phyloP scores from a whole-genome alignment of 305 asterid genomes.

The Stenogyne calaminthoides region DNA sequence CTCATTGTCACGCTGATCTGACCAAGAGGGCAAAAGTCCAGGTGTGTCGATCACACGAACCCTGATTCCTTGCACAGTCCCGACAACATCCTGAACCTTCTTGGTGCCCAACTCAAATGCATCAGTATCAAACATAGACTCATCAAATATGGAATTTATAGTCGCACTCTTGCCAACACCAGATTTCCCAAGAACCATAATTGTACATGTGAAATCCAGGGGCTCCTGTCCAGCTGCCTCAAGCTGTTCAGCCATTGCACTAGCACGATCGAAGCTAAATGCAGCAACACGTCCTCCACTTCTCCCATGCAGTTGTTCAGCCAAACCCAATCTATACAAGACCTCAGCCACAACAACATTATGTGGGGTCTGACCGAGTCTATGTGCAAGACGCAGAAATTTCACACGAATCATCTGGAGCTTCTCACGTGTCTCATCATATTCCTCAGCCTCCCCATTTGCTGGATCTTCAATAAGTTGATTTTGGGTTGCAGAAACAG shows the following conservation, averaged over 20 bases:
- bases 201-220: constrained; percentile 93
- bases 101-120: constrained; percentile 87
- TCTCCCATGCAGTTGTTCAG: constrained; percentile 94
- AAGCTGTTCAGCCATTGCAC: constrained; percentile 97
- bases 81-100: constrained; percentile 96
- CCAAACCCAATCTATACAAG: constrained; percentile 89
- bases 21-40: constrained; percentile 92
- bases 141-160: constrained; percentile 92
- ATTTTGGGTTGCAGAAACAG: constrained; percentile 58
- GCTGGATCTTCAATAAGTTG: constrained; percentile 77
- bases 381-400: constrained; percentile 89
- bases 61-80: constrained; percentile 94
- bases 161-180: constrained; percentile 99
- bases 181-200: constrained; percentile 96
- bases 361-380: constrained; percentile 98
- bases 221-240: constrained; percentile 94
- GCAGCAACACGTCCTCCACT: constrained; percentile 88
- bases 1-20: constrained; percentile 94
- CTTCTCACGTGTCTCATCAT: constrained; percentile 96
- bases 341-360: constrained; percentile 98
- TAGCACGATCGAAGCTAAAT: constrained; percentile 95
- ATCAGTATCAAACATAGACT: constrained; percentile 80
- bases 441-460: constrained; percentile 84
- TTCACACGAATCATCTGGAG: constrained; percentile 98
- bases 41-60: constrained; percentile 96